Evolutionary conservation across 2,329 filamentous ascomycete species (phyloP).

Genomic region (Raffaelea ambrosiae): DNA sequence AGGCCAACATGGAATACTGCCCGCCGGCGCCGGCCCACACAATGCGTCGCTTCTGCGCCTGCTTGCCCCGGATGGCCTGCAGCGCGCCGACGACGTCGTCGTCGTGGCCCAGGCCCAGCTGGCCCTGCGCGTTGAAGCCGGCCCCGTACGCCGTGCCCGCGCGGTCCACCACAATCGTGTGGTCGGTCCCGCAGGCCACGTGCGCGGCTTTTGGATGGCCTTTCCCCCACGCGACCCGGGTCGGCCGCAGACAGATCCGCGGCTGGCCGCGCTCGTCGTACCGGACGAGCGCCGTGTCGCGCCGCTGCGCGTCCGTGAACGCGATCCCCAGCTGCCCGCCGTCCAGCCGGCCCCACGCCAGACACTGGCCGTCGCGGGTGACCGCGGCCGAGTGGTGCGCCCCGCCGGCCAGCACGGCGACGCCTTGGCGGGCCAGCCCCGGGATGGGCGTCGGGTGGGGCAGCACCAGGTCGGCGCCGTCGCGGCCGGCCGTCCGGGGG

Average conservation of each 20-base stretch:
- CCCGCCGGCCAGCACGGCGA: constrained; percentile 58
- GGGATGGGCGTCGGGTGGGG: constrained; percentile 59
- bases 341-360: constrained; percentile 51
- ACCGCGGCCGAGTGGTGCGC: constrained; percentile 64
- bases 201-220: constrained; percentile 40
- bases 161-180: constrained; percentile 59
- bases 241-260: constrained; percentile 60
- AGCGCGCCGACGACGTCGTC: constrained; percentile 73
- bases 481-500: too few species aligned
- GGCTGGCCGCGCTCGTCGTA: constrained; percentile 54
- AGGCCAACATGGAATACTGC: constrained; percentile 63
- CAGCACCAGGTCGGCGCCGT: constrained; percentile 62
- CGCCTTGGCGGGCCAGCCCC: constrained; percentile 50
- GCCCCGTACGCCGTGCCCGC: constrained; percentile 65
- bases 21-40: constrained; percentile 74
- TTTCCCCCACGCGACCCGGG: constrained; percentile 46
- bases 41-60: constrained; percentile 62
- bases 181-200: constrained; percentile 60
- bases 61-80: constrained; percentile 69
- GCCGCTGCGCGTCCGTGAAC: constrained; percentile 28
- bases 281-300: constrained; percentile 49
- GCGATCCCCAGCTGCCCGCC: constrained; percentile 49
- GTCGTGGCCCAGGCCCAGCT: constrained; percentile 67
- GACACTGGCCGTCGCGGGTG: constrained; percentile 44
- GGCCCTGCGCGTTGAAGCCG: constrained; percentile 73